Conservation (phyloP, 345 rosid species). For the Salix caprea region DNA sequence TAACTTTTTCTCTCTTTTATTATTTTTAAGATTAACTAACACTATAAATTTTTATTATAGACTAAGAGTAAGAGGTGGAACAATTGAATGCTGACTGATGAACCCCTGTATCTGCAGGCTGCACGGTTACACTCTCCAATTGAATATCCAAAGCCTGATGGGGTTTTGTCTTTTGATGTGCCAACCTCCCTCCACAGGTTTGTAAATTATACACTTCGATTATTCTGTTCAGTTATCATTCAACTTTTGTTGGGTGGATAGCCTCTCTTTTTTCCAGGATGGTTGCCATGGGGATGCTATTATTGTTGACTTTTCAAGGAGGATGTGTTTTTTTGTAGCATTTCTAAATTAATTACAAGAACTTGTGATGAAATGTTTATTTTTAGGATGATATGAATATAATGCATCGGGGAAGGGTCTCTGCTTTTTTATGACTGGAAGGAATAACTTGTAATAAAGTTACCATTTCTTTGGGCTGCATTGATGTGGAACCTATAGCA, state of each 20-base stretch:
- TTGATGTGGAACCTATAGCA: not conserved
- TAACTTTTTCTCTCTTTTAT: not conserved
- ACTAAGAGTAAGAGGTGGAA: not conserved
- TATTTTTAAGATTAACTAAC: not conserved
- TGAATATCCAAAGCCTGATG: conserved; percentile 84
- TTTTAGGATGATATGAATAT: not conserved
- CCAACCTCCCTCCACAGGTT: conserved; percentile 94
- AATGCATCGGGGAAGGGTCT: not conserved
- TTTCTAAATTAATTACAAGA: not conserved
- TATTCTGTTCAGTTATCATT: not conserved
- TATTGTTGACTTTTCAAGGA: not conserved
- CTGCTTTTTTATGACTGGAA: too few relatives aligned
- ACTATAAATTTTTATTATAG: not conserved
- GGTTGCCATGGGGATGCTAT: not conserved
- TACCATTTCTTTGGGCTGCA: too few relatives aligned
- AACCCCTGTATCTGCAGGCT: conserved; percentile 40
- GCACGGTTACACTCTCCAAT: conserved; percentile 57
- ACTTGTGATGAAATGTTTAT: not conserved
- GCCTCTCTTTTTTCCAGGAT: not conserved
- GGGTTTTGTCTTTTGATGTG: conserved; percentile 75
- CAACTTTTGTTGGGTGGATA: not conserved
- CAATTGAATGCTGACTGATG: conserved; percentile 9
- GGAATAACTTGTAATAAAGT: too few relatives aligned
- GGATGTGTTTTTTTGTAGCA: not conserved
- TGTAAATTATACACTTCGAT: not conserved